These are phyloP conservation scores for Talaromyces amestolkiae DNA, from an alignment of 2,329 filamentous ascomycete species.

Conservation along the genomic window DNA sequence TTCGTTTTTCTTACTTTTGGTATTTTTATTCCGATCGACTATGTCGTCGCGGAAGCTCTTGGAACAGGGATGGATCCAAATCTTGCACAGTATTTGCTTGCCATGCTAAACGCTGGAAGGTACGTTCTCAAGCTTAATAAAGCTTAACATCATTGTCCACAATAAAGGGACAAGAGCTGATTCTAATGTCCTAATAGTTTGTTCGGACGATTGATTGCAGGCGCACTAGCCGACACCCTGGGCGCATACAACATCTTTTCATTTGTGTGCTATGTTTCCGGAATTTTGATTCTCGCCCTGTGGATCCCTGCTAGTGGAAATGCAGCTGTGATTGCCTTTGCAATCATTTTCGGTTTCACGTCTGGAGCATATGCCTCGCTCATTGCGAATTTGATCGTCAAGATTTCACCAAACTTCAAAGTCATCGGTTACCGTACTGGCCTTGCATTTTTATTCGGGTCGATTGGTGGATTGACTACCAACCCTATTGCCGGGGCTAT, in stretches of 20 bases:
- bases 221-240: conserved; percentile 53
- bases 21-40: conserved; percentile 60
- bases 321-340: conserved; percentile 61
- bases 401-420: conserved; percentile 63
- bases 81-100: conserved; percentile 53
- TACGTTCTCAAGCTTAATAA: conserved; percentile 22
- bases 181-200: conserved; percentile 32
- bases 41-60: conserved; percentile 47
- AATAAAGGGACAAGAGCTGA: background rate
- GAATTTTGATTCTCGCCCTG: conserved; percentile 51
- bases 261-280: conserved; percentile 46
- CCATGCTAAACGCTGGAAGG: conserved; percentile 53
- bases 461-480: conserved; percentile 16
- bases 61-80: conserved; percentile 48
- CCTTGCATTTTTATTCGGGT: conserved; percentile 13
- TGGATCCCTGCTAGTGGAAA: conserved; percentile 54
- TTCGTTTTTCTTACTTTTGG: conserved; percentile 58
- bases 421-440: conserved; percentile 36
- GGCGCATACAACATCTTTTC: conserved; percentile 56
- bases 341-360: conserved; percentile 64
- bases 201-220: conserved; percentile 57
- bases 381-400: conserved; percentile 62
- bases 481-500: conserved; percentile 46
- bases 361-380: conserved; percentile 65
- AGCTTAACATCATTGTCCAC: no score